phyloP scores from a whole-genome alignment of 73 alveolate species.

The Tetrahymena elliotti region DNA sequence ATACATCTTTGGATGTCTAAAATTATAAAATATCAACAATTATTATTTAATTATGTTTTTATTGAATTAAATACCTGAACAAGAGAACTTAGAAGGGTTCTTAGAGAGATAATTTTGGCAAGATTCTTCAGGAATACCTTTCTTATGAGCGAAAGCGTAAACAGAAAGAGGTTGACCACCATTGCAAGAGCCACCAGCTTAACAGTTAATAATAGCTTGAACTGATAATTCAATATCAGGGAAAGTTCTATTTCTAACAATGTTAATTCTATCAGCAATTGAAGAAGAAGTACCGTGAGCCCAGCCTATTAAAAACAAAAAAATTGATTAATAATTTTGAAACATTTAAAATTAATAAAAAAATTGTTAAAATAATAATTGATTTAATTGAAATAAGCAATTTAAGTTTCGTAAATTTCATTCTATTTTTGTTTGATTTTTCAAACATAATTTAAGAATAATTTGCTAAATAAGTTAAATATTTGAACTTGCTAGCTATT shows the following conservation, averaged over 20 bases:
- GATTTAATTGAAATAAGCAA: too few relatives aligned
- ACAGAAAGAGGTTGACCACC: slow-evolving; percentile 81
- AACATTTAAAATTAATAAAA: neutral
- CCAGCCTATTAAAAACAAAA: slow-evolving; percentile 57
- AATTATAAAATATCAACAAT: neutral
- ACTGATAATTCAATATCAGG: slow-evolving; percentile 63
- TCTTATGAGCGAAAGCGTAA: slow-evolving; percentile 44
- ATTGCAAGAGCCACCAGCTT: slow-evolving; percentile 77
- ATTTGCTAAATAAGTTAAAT: too few relatives aligned
- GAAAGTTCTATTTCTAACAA: slow-evolving; percentile 41
- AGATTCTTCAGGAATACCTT: slow-evolving; percentile 70
- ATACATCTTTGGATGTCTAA: neutral
- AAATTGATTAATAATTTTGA: neutral
- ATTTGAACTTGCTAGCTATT: too few relatives aligned
- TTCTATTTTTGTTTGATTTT: neutral
- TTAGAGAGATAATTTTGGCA: slow-evolving; percentile 52
- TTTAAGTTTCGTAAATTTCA: too few relatives aligned
- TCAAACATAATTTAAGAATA: neutral
- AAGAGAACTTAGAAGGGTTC: slow-evolving; percentile 26
- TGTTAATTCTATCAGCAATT: slow-evolving; percentile 82
- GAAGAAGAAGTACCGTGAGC: slow-evolving; percentile 79
- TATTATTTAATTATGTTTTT: neutral
- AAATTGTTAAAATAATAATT: neutral
- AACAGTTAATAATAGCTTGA: slow-evolving; percentile 65
- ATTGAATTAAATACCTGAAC: neutral